A percentile compares a stretch with the other conserved stretches of the same genome.
Evolutionary conservation across 1,139 yeast species (phyloP).

Genomic region (Casaregolazyma suthepensis): DNA sequence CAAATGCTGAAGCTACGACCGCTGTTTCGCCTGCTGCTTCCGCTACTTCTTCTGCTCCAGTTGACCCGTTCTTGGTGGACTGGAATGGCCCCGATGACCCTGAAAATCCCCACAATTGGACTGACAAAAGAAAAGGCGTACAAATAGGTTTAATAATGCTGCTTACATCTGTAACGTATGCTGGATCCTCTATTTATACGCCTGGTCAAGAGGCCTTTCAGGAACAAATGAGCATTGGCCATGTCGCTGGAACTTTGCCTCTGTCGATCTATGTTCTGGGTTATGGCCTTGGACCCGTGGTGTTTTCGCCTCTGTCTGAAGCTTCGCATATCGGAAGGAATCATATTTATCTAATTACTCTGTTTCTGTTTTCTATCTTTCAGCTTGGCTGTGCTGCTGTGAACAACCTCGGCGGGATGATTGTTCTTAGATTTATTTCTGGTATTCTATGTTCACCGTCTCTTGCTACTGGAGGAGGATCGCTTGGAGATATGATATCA

Average conservation of each 20-base stretch:
- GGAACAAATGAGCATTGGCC: constrained; percentile 39
- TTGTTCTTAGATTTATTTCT: constrained; percentile 69
- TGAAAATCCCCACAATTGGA: constrained; percentile 56
- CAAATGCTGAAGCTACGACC: neutral
- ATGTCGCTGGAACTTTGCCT: constrained; percentile 43
- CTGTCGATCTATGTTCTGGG: constrained; percentile 54
- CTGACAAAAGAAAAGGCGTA: constrained; percentile 35
- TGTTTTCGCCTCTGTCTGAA: constrained; percentile 52
- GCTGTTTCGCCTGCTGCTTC: neutral
- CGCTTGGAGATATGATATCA: constrained; percentile 53
- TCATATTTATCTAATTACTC: constrained; percentile 45
- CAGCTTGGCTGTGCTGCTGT: constrained; percentile 46
- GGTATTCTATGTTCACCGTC: constrained; percentile 84
- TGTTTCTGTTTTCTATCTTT: constrained; percentile 51
- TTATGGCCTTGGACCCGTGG: constrained; percentile 51
- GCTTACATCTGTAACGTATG: constrained; percentile 49
- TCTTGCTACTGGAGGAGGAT: constrained; percentile 80
- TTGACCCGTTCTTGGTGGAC: constrained; percentile 23
- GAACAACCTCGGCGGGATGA: constrained; percentile 40
- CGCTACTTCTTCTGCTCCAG: neutral
- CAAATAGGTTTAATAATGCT: constrained; percentile 40
- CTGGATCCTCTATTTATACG: constrained; percentile 57
- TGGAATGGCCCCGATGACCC: constrained; percentile 53
- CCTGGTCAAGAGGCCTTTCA: constrained; percentile 46
- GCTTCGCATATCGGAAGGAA: constrained; percentile 50